A percentile compares a stretch with the other conserved stretches of the same genome.
phyloP scores from a whole-genome alignment of 2,329 filamentous ascomycete genomes.

The Penicillium thymicola region DNA sequence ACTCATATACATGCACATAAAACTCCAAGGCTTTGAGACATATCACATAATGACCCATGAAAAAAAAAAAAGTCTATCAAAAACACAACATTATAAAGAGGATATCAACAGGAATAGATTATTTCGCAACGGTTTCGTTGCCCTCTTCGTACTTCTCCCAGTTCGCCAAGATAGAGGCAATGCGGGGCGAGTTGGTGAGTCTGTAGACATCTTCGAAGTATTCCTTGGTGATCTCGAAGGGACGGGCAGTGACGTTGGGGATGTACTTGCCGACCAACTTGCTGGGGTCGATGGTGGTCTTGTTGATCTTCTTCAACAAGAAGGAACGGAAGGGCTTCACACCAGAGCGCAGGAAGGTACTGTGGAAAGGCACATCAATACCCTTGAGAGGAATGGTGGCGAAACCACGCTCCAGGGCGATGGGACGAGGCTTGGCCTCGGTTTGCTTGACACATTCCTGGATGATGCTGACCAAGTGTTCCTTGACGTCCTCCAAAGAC shows the following conservation, averaged over 20 bases:
- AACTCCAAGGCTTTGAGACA: constrained; percentile 23
- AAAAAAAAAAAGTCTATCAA: constrained; percentile 17
- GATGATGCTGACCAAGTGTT: constrained; percentile 86
- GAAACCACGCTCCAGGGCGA: constrained; percentile 90
- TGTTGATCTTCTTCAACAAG: constrained; percentile 99
- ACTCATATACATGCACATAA: constrained; percentile 22
- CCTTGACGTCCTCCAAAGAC: constrained; percentile 86
- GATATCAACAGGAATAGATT: constrained; percentile 17
- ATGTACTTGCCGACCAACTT: constrained; percentile 99
- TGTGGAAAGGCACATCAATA: constrained; percentile 99
- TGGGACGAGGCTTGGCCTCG: constrained; percentile 78
- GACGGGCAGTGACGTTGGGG: constrained; percentile 93
- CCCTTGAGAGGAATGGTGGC: constrained; percentile 95
- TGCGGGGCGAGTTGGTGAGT: constrained; percentile 72
- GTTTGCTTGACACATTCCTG: constrained; percentile 82
- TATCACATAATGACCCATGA: constrained; percentile 24
- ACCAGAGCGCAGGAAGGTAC: constrained; percentile 93
- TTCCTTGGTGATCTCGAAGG: constrained; percentile 94
- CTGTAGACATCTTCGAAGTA: constrained; percentile 99
- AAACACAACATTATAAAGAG: constrained; percentile 17
- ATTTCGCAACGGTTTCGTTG: constrained; percentile 21
- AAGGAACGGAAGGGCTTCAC: constrained; percentile 99
- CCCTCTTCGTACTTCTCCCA: constrained; percentile 67
- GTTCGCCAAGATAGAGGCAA: constrained; percentile 67
- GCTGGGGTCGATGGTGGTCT: constrained; percentile 94